Conservation (phyloP, 257 asterid species). For the Nicotiana paniculata region DNA sequence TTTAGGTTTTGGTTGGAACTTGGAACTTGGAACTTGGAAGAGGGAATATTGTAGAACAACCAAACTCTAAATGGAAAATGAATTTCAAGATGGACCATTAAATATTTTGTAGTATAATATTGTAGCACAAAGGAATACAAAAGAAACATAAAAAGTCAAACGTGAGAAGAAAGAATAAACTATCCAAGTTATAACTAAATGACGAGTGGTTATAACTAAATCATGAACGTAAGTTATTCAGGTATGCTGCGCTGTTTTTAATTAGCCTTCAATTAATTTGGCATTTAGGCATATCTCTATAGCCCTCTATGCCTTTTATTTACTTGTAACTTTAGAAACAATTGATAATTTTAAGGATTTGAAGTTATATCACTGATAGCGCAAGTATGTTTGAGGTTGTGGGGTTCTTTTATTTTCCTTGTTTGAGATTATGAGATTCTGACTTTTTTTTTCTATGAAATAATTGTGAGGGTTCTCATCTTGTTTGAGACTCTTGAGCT, state of each 20-base stretch:
- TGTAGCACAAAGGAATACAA: background rate
- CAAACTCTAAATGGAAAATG: background rate
- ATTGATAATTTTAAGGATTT: background rate
- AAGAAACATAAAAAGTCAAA: background rate
- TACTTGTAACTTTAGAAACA: background rate
- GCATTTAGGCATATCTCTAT: too few relatives aligned
- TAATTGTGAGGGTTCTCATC: too few relatives aligned
- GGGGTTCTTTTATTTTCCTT: too few relatives aligned
- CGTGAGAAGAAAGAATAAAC: background rate
- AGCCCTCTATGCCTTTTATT: too few relatives aligned
- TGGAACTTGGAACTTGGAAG: background rate
- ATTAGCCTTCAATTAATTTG: too few relatives aligned
- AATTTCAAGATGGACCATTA: background rate
- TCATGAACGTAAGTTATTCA: too few relatives aligned
- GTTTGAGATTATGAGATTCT: too few relatives aligned
- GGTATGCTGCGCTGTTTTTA: too few relatives aligned
- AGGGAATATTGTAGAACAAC: background rate
- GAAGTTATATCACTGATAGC: background rate
- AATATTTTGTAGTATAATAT: background rate
- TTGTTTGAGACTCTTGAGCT: too few relatives aligned
- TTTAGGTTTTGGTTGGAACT: background rate
- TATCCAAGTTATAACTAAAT: background rate
- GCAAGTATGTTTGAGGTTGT: background rate
- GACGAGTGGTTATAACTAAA: background rate
- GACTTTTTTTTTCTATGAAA: too few relatives aligned